These are phyloP conservation scores for Saccharum spontaneum DNA, from an alignment of 176 grass and related monocot species.

Conservation along the genomic window DNA sequence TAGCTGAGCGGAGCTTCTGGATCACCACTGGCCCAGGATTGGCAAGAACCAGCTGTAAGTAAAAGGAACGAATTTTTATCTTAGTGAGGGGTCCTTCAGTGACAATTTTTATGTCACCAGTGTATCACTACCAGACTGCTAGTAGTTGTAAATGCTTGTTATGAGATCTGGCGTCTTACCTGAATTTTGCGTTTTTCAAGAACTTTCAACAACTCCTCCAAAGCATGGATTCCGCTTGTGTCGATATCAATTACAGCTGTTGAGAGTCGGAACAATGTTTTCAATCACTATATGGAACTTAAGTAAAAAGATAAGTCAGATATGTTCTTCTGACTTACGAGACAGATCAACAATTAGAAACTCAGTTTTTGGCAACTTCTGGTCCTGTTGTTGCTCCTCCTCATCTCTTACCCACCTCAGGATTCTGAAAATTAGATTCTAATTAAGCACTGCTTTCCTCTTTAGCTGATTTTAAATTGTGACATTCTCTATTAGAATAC, in stretches of 20 bases:
- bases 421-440: conserved; percentile 56
- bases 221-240: conserved; percentile 71
- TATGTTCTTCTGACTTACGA: conserved; percentile 78
- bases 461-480: background rate
- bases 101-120: background rate
- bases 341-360: conserved; percentile 81
- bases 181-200: conserved; percentile 64
- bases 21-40: conserved; percentile 70
- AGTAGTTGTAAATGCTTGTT: background rate
- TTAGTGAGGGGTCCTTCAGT: conserved; percentile 13
- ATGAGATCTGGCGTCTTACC: conserved; percentile 30
- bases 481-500: background rate
- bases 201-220: conserved; percentile 58
- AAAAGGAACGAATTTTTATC: conserved; percentile 20
- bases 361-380: conserved; percentile 44
- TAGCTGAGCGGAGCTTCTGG: conserved; percentile 59
- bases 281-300: background rate
- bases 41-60: conserved; percentile 64
- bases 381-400: conserved; percentile 52
- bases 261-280: background rate
- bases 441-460: background rate
- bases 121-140: background rate
- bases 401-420: conserved; percentile 91
- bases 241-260: conserved; percentile 88
- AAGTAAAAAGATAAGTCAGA: background rate